Evolutionary conservation across 148 eudicot genomes (phyloP).

Genomic region (Nepenthes gracilis): DNA sequence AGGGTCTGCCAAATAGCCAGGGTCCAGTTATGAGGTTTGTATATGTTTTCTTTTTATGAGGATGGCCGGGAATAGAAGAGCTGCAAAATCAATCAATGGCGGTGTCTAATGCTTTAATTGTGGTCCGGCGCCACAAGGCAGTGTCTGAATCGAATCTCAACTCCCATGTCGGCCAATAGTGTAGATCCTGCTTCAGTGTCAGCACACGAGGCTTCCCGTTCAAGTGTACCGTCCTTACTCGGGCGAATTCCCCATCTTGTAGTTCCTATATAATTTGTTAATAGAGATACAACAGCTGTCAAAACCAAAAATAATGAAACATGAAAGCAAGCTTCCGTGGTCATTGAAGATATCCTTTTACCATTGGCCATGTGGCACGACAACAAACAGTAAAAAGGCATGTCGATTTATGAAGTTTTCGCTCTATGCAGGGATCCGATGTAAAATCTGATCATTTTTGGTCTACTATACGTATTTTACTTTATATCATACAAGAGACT

Average conservation of each 20-base stretch:
- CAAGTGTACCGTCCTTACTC: conserved; percentile 73
- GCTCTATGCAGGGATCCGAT: no score
- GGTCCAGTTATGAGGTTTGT: neutral
- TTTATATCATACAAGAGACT: no score
- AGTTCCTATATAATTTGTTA: conserved; percentile 36
- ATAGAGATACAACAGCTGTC: neutral
- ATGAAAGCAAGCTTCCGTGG: neutral
- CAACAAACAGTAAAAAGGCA: no score
- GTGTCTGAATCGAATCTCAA: conserved; percentile 68
- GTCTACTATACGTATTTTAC: no score
- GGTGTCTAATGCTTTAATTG: conserved; percentile 47
- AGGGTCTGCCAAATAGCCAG: neutral
- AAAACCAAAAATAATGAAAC: neutral
- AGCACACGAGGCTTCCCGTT: conserved; percentile 92
- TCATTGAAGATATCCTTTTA: no score
- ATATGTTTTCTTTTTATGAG: no score
- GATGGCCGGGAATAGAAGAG: neutral
- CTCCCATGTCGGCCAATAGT: conserved; percentile 99
- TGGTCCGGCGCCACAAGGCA: conserved; percentile 58
- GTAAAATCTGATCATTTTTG: no score
- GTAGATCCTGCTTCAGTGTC: conserved; percentile 88
- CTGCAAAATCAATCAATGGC: conserved; percentile 15
- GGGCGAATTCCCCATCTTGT: conserved; percentile 66
- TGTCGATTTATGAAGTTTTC: no score
- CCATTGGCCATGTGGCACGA: no score